A percentile compares a stretch with the other conserved stretches of the same genome.
Conservation (phyloP, 345 rosid genomes). For the Litchi chinensis region DNA sequence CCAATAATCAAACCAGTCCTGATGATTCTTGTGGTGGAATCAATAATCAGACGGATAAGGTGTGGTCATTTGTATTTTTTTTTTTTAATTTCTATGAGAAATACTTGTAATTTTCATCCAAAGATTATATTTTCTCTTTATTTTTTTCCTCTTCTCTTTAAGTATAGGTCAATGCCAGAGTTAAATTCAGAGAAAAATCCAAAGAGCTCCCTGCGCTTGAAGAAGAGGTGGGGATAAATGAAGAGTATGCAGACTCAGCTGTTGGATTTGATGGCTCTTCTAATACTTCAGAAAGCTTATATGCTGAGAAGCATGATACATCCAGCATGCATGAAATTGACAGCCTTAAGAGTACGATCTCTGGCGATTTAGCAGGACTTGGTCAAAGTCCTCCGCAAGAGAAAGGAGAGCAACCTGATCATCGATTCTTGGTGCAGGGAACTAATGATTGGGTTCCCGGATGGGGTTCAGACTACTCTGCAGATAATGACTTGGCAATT, state of each 20-base stretch:
- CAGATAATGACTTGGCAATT: conserved; percentile 63
- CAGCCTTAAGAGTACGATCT: conserved; percentile 65
- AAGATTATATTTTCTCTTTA: not conserved
- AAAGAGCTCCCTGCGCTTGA: conserved; percentile 49
- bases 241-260: conserved; percentile 59
- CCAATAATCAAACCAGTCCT: conserved; percentile 59
- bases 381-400: conserved; percentile 58
- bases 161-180: conserved; percentile 59
- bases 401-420: conserved; percentile 57
- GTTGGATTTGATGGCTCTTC: conserved; percentile 89
- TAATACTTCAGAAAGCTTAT: conserved; percentile 78
- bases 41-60: conserved; percentile 62
- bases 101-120: not conserved
- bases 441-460: conserved; percentile 63
- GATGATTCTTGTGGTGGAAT: conserved; percentile 60
- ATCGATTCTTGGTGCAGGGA: conserved; percentile 42
- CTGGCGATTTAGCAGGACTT: conserved; percentile 77
- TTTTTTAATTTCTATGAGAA: not conserved
- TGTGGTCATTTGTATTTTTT: conserved; percentile 31
- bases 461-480: conserved; percentile 73
- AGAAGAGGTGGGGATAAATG: conserved; percentile 51
- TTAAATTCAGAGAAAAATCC: conserved; percentile 61
- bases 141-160: conserved; percentile 13
- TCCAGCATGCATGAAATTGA: conserved; percentile 76
- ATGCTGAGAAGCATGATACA: conserved; percentile 82